Evolutionary conservation across 495 filamentous ascomycete genomes (phyloP).

Genomic region (Pseudomonodictys pantanalensis): DNA sequence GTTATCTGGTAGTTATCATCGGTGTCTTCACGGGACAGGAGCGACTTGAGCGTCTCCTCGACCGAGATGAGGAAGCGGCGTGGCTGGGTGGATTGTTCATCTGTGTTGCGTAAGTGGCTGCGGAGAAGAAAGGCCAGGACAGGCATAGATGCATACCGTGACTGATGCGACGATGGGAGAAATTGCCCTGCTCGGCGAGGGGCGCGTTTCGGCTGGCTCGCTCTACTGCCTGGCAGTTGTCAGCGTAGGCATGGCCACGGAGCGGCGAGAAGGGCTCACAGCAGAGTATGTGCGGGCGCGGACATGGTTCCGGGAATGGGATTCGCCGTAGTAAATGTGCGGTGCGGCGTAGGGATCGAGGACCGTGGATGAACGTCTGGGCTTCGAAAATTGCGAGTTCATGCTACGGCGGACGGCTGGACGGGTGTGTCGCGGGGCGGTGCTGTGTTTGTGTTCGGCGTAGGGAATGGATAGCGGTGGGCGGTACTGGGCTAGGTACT

Average conservation of each 20-base stretch:
- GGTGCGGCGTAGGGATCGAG: constrained; percentile 47
- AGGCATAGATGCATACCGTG: constrained; percentile 22
- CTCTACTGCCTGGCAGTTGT: constrained; percentile 24
- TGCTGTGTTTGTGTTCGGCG: not conserved
- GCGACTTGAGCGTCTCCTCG: constrained; percentile 65
- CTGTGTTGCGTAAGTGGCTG: constrained; percentile 37
- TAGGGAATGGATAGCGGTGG: not conserved
- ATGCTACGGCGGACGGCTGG: constrained; percentile 24
- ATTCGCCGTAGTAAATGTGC: constrained; percentile 49
- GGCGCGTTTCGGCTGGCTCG: constrained; percentile 17
- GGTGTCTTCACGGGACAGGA: constrained; percentile 81
- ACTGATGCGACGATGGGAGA: constrained; percentile 27
- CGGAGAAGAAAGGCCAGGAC: not conserved
- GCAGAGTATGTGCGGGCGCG: constrained; percentile 48
- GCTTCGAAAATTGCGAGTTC: constrained; percentile 34
- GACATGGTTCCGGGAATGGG: constrained; percentile 40
- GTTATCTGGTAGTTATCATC: constrained; percentile 93
- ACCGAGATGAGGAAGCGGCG: constrained; percentile 77
- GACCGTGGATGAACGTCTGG: constrained; percentile 32
- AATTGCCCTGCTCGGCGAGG: not conserved
- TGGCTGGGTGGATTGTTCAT: constrained; percentile 50
- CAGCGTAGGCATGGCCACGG: not conserved
- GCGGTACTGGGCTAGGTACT: not conserved
- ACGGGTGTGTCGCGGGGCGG: not conserved
- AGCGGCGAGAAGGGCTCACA: constrained; percentile 31